A percentile compares a stretch with the other conserved stretches of the same genome.
phyloP scores from a whole-genome alignment of 495 filamentous ascomycete species.

The Aspergillus hancockii region DNA sequence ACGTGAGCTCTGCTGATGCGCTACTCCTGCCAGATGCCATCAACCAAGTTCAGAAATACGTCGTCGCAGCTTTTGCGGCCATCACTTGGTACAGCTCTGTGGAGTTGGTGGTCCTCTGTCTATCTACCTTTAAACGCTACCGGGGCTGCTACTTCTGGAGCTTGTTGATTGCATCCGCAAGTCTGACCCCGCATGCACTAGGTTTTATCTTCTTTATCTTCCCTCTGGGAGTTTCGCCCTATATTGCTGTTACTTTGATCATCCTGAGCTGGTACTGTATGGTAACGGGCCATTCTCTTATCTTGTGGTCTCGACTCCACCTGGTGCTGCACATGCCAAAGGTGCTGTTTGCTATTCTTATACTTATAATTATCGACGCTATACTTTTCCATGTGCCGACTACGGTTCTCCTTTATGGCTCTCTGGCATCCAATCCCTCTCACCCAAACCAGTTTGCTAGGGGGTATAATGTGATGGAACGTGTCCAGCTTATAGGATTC shows the following conservation, averaged over 20 bases:
- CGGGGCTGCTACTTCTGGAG: conserved; percentile 54
- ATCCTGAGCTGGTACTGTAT: conserved; percentile 46
- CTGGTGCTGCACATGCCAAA: conserved; percentile 44
- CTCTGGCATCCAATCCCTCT: conserved; percentile 11
- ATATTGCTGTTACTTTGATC: conserved; percentile 39
- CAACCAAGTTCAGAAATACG: conserved; percentile 14
- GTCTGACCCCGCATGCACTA: conserved; percentile 41
- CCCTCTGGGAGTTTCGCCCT: conserved; percentile 26
- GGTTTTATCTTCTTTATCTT: conserved; percentile 51
- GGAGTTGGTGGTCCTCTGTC: conserved; percentile 47
- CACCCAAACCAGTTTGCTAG: conserved; percentile 26
- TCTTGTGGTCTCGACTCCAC: conserved; percentile 51
- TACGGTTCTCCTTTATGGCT: conserved; percentile 44
- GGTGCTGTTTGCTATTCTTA: conserved; percentile 36
- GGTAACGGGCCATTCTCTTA: conserved; percentile 51
- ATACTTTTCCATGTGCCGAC: conserved; percentile 45
- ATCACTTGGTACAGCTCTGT: conserved; percentile 51
- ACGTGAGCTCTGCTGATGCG: too few relatives aligned
- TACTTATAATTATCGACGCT: conserved; percentile 47
- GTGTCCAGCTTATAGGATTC: conserved; percentile 54
- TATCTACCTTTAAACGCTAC: conserved; percentile 49
- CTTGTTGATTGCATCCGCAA: conserved; percentile 41
- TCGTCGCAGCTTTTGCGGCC: conserved; percentile 37
- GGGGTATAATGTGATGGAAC: conserved; percentile 53
- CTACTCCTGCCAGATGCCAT: background rate